These are phyloP conservation scores for Lachnellula cervina DNA, from an alignment of 2,329 filamentous ascomycete genomes.

Conservation along the genomic window DNA sequence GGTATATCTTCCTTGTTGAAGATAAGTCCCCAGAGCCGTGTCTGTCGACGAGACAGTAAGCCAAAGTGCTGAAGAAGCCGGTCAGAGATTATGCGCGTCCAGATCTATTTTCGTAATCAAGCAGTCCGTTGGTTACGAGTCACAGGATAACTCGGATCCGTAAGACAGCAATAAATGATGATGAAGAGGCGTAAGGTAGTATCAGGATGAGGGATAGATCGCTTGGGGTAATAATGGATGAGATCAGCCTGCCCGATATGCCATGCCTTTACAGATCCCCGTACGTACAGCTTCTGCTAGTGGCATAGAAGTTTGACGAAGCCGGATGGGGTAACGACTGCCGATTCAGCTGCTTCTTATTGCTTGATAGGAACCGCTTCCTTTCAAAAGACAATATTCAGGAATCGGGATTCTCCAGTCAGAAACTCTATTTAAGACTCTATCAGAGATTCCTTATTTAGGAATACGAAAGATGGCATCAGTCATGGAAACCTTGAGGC, in stretches of 20 bases:
- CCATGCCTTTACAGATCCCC: background rate
- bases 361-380: background rate
- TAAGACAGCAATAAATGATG: background rate
- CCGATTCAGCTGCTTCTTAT: background rate
- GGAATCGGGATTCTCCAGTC: background rate
- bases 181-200: constrained; percentile 7
- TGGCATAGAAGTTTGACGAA: background rate
- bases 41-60: background rate
- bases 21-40: background rate
- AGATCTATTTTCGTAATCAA: background rate
- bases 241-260: constrained; percentile 7
- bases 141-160: background rate
- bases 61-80: background rate
- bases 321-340: constrained; percentile 8
- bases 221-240: constrained; percentile 3
- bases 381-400: background rate
- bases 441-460: background rate
- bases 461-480: background rate
- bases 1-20: background rate
- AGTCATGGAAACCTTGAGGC: background rate
- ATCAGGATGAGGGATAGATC: constrained; percentile 5
- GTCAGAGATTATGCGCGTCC: background rate
- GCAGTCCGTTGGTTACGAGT: background rate
- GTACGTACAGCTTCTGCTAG: constrained; percentile 9
- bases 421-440: background rate